Evolutionary conservation across 345 rosid species (phyloP), one percentile per base, ranked within the genome.

Genomic region (Orychophragmus violaceus): DNA sequence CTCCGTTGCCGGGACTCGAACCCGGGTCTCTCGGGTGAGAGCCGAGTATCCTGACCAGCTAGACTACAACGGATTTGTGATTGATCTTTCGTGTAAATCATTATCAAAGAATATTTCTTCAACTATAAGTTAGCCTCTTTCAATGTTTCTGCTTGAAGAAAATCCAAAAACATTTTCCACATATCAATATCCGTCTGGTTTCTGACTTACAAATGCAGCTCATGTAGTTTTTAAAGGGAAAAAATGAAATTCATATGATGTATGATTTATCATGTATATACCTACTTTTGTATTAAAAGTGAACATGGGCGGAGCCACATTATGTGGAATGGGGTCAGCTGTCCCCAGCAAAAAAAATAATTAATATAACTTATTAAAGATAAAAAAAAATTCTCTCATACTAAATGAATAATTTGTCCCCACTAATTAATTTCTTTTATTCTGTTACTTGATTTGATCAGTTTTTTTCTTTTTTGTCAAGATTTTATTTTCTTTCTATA

Each of bases 11-110:
- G 63, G 45, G 3, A 21, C 5, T 55, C 5, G 63, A 55, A 55
- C 71, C 32, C 32, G 45, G 45, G 82, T 80, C 87, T 71, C 72
- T 83, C 79, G 78, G 78, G 80, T 78, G 94, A 83, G 85, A 85
- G 87, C 84, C 85, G 79, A 81, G 75, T 84, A 84, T 81, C 87
- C 86, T 82, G 37, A 83, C 87, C 83, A 59, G 22, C 90, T 79
- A 75, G 78, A 75, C 78, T 75, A 75, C 75, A 57, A 61, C 65
- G 70, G 71, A 68, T 28, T n/a, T n/a, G n/a, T n/a, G n/a, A n/a
- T n/a, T 1, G 1, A 1, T 4, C 1, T 0, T 3, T 12, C 5
- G 18, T 39, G 3, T n/a, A 5, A 10, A 3, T 5, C 1, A 2
- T 5, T 5, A 5, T n/a, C 0, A 36, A 35, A 1, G 2, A n/a